phyloP scores from a whole-genome alignment of 2,329 filamentous ascomycete genomes.

The Pseudogymnoascus sp. region DNA sequence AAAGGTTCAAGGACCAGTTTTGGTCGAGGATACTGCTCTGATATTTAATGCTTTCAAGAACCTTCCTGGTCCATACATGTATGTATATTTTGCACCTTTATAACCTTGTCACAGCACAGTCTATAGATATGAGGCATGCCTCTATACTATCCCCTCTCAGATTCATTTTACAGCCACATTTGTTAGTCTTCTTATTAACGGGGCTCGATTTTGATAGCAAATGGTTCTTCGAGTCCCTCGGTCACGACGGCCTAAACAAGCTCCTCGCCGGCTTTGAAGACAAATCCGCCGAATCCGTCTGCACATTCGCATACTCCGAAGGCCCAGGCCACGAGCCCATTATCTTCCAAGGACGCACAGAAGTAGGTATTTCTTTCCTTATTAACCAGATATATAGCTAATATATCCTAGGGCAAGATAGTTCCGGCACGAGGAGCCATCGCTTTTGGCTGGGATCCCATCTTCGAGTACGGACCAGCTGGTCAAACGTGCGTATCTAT shows the following conservation, averaged over 20 bases:
- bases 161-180: background rate
- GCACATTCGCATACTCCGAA: conserved; percentile 87
- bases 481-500: conserved; percentile 57
- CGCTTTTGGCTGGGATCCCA: conserved; percentile 89
- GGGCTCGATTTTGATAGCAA: conserved; percentile 53
- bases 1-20: conserved; percentile 76
- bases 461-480: conserved; percentile 74
- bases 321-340: conserved; percentile 79
- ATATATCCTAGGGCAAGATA: conserved; percentile 58
- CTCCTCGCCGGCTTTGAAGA: conserved; percentile 82
- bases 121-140: background rate
- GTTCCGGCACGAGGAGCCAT: conserved; percentile 75
- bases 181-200: background rate
- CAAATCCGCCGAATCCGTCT: conserved; percentile 87
- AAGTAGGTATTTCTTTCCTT: conserved; percentile 46
- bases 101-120: background rate
- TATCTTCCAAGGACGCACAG: conserved; percentile 85
- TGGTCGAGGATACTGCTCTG: conserved; percentile 93
- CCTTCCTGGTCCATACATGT: conserved; percentile 97
- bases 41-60: conserved; percentile 87
- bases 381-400: background rate
- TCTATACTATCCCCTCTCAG: background rate
- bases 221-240: conserved; percentile 82
- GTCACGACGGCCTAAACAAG: conserved; percentile 81
- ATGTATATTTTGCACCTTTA: conserved; percentile 31